Conservation (phyloP, 805 yeast species). For the Candida gorgasii region DNA sequence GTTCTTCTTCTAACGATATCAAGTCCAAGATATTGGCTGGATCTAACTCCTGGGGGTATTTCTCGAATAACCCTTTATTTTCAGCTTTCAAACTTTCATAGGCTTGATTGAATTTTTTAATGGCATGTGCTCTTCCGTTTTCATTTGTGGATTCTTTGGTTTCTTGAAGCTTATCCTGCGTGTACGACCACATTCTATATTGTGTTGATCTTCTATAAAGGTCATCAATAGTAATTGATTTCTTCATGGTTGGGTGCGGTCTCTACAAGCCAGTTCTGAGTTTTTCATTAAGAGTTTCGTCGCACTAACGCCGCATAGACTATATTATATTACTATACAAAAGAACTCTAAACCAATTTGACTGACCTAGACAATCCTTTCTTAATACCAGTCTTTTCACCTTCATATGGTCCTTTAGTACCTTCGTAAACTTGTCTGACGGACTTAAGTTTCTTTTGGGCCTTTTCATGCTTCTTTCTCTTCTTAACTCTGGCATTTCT, state of each 20-base stretch:
- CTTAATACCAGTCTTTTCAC: constrained; percentile 97
- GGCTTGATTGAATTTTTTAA: constrained; percentile 28
- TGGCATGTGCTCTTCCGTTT: constrained; percentile 48
- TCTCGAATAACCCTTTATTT: constrained; percentile 30
- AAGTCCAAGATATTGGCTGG: constrained; percentile 37
- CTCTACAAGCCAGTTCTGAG: background rate
- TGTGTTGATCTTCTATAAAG: constrained; percentile 86
- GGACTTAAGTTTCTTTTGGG: constrained; percentile 89
- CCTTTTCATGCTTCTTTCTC: constrained; percentile 94
- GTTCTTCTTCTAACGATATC: constrained; percentile 70
- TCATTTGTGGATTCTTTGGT: constrained; percentile 53
- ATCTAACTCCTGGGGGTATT: constrained; percentile 28
- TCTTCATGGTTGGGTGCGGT: background rate
- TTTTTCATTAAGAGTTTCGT: background rate
- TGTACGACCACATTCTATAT: constrained; percentile 83
- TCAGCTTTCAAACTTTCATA: constrained; percentile 19
- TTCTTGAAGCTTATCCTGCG: constrained; percentile 53
- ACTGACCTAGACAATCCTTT: constrained; percentile 89
- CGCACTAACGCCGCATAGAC: background rate
- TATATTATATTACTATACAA: background rate
- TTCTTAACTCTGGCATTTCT: constrained; percentile 96
- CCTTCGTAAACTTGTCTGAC: constrained; percentile 87
- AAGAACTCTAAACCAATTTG: constrained; percentile 57
- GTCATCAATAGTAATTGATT: constrained; percentile 72
- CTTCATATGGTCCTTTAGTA: constrained; percentile 69